Percentiles rank a stretch among this genome's conserved stretches.
These are phyloP conservation scores for Globisporangium acanthophoron DNA, from an alignment of 352 stramenopile genomes.

Conservation along the genomic window DNA sequence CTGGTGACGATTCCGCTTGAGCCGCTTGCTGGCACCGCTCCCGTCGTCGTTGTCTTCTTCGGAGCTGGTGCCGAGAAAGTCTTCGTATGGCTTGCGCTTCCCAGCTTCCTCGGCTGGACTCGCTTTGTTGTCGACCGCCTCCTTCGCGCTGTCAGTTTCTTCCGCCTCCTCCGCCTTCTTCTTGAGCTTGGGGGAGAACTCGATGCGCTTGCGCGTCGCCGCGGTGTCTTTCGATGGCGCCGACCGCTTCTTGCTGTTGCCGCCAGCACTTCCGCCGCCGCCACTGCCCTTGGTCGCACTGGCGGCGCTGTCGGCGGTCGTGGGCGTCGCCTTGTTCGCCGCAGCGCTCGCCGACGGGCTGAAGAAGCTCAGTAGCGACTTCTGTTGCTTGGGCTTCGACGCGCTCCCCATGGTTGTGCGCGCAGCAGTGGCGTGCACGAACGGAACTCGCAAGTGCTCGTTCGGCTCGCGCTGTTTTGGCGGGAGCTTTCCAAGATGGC, in stretches of 20 bases:
- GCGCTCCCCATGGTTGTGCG: neutral
- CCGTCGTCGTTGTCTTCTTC: conserved; percentile 31
- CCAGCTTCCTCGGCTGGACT: conserved; percentile 2
- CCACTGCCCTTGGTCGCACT: conserved; percentile 3
- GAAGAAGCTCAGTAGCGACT: conserved; percentile 84
- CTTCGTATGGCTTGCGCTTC: conserved; percentile 65
- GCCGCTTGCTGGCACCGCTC: conserved; percentile 22
- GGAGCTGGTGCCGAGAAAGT: conserved; percentile 65
- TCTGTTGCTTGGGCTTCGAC: conserved; percentile 56
- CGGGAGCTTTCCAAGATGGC: neutral
- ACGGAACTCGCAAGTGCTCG: too few relatives aligned
- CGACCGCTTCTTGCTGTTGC: neutral
- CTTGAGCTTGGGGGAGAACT: conserved; percentile 57
- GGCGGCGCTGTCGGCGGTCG: conserved; percentile 3
- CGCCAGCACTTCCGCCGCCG: conserved; percentile 7
- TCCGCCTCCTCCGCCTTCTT: conserved; percentile 8
- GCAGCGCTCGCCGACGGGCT: conserved; percentile 42
- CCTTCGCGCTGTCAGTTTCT: neutral
- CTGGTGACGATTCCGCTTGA: conserved; percentile 5
- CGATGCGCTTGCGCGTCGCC: conserved; percentile 52
- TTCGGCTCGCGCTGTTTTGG: too few relatives aligned
- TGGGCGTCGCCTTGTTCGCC: conserved; percentile 27
- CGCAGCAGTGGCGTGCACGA: neutral
- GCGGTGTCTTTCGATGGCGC: conserved; percentile 11
- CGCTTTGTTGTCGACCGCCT: neutral